phyloP scores from a whole-genome alignment of 2,329 filamentous ascomycete genomes.

The Mycogone perniciosa region DNA sequence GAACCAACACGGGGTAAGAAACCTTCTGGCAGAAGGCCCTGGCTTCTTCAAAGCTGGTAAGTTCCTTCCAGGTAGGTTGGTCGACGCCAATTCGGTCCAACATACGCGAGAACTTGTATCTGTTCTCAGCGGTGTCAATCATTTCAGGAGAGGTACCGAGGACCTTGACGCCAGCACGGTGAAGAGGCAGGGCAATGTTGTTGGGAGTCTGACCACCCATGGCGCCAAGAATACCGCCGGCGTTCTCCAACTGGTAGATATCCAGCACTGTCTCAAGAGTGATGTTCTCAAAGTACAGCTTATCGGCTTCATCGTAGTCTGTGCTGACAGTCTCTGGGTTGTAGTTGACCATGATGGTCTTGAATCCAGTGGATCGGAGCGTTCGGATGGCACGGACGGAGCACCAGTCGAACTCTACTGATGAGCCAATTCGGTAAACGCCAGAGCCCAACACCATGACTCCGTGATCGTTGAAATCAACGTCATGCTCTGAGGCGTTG shows the following conservation, averaged over 20 bases:
- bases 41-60: slow-evolving; percentile 91
- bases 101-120: slow-evolving; percentile 99
- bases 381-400: slow-evolving; percentile 92
- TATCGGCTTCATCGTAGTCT: slow-evolving; percentile 91
- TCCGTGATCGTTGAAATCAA: slow-evolving; percentile 80
- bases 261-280: slow-evolving; percentile 84
- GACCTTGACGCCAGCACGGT: slow-evolving; percentile 84
- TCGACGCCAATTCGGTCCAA: slow-evolving; percentile 90
- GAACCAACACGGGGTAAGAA: slow-evolving; percentile 86
- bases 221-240: slow-evolving; percentile 80
- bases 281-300: slow-evolving; percentile 94
- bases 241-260: slow-evolving; percentile 82
- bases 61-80: slow-evolving; percentile 95
- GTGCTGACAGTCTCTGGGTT: slow-evolving; percentile 88
- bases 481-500: slow-evolving; percentile 80
- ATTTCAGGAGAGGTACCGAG: slow-evolving; percentile 96
- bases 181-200: slow-evolving; percentile 88
- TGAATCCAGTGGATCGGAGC: slow-evolving; percentile 73
- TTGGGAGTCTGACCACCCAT: slow-evolving; percentile 98
- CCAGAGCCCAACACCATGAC: slow-evolving; percentile 95
- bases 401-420: slow-evolving; percentile 99
- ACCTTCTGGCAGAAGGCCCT: slow-evolving; percentile 81
- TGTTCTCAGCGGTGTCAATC: slow-evolving; percentile 96
- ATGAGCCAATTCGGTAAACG: slow-evolving; percentile 94
- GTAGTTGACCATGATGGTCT: slow-evolving; percentile 95